A percentile compares a stretch with the other conserved stretches of the same genome.
phyloP scores from a whole-genome alignment of 345 rosid genomes.

The Lagerstroemia speciosa region DNA sequence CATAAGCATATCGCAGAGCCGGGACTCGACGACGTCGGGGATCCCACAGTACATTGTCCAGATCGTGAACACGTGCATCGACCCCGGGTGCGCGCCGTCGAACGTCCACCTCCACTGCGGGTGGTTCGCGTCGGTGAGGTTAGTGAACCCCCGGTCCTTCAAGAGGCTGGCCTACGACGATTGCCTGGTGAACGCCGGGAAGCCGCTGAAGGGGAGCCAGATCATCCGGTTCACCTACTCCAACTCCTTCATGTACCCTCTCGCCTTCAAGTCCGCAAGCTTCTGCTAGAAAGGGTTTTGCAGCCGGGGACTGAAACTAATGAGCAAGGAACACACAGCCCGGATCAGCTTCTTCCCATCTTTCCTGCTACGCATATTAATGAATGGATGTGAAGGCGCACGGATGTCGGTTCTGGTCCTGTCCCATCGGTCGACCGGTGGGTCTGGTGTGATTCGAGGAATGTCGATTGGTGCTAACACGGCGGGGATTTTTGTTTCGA shows the following conservation, averaged over 20 bases:
- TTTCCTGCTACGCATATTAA: too few species aligned
- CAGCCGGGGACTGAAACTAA: too few species aligned
- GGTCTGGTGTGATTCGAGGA: too few species aligned
- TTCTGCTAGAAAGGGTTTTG: constrained; percentile 36
- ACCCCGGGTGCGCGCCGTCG: constrained; percentile 33
- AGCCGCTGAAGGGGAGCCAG: constrained; percentile 30
- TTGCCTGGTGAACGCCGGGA: constrained; percentile 45
- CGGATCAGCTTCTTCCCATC: too few species aligned
- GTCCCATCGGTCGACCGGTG: too few species aligned
- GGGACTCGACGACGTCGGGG: constrained; percentile 31
- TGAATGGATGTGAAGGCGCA: too few species aligned
- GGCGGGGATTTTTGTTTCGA: too few species aligned
- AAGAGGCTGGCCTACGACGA: constrained; percentile 47
- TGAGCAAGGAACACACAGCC: too few species aligned
- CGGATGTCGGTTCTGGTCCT: too few species aligned
- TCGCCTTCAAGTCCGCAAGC: constrained; percentile 33
- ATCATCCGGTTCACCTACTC: constrained; percentile 43
- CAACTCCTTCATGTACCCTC: constrained; percentile 51
- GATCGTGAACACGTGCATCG: constrained; percentile 40
- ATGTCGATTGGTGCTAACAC: too few species aligned
- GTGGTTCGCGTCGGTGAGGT: constrained; percentile 52
- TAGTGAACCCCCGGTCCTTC: constrained; percentile 38
- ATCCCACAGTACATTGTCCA: constrained; percentile 47
- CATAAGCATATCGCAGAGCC: constrained; percentile 48
- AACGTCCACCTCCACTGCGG: constrained; percentile 44